phyloP scores from a whole-genome alignment of 257 asterid genomes.

The Solanum paucissectum region DNA sequence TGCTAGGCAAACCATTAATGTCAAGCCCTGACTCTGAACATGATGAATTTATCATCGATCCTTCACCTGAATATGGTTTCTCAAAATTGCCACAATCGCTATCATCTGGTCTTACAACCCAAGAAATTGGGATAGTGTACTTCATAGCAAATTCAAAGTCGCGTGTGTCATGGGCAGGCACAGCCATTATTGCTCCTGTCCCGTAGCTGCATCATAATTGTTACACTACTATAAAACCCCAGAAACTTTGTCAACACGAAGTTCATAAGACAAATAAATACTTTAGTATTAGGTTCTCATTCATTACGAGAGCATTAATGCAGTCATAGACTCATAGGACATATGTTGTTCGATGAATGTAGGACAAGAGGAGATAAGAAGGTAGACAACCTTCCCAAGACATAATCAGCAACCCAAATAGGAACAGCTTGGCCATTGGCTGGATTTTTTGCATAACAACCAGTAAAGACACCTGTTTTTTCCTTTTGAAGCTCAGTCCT shows the following conservation, averaged over 20 bases:
- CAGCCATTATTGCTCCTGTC: slow-evolving; percentile 99
- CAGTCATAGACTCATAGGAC: not conserved
- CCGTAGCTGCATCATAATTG: slow-evolving; percentile 67
- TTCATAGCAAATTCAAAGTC: slow-evolving; percentile 90
- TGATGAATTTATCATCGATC: slow-evolving; percentile 78
- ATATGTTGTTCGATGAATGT: not conserved
- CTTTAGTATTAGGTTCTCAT: not conserved
- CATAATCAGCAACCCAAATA: slow-evolving; percentile 97
- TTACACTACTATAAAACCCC: slow-evolving; percentile 5
- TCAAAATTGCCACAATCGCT: slow-evolving; percentile 31
- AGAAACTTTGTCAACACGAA: not conserved
- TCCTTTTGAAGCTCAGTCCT: slow-evolving; percentile 98
- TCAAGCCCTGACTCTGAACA: slow-evolving; percentile 55
- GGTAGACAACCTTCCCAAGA: slow-evolving; percentile 69
- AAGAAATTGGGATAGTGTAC: slow-evolving; percentile 60
- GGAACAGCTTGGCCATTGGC: slow-evolving; percentile 75
- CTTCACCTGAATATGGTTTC: slow-evolving; percentile 72
- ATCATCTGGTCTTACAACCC: slow-evolving; percentile 70
- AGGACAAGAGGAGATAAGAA: not conserved
- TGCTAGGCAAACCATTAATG: slow-evolving; percentile 66
- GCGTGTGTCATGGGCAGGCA: slow-evolving; percentile 96
- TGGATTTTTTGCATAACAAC: slow-evolving; percentile 89
- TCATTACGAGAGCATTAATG: not conserved
- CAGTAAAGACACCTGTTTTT: slow-evolving; percentile 85
- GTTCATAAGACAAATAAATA: not conserved